These are phyloP conservation scores for Corinectria fuckeliana DNA, from an alignment of 2,329 filamentous ascomycete genomes.

Conservation along the genomic window DNA sequence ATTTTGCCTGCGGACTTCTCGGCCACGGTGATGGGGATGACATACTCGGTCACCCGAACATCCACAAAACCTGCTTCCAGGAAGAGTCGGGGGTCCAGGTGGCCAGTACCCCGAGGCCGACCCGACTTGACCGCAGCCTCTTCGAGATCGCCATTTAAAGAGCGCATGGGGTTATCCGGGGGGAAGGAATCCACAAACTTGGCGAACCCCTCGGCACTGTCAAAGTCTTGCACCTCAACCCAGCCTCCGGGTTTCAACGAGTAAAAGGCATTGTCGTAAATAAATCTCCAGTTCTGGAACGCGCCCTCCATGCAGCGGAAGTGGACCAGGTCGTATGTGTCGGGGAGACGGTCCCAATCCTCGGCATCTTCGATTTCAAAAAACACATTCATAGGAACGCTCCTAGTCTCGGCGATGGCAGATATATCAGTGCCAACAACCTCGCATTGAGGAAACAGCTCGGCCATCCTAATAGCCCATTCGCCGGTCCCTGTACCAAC, in stretches of 20 bases:
- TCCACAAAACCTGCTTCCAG: slow-evolving; percentile 59
- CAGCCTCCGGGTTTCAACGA: slow-evolving; percentile 64
- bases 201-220: slow-evolving; percentile 49
- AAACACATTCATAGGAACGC: slow-evolving; percentile 63
- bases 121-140: slow-evolving; percentile 54
- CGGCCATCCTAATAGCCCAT: slow-evolving; percentile 60
- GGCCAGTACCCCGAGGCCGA: slow-evolving; percentile 51
- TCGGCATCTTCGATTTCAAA: slow-evolving; percentile 67
- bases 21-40: slow-evolving; percentile 55
- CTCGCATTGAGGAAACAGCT: slow-evolving; percentile 59
- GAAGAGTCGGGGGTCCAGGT: slow-evolving; percentile 54
- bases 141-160: slow-evolving; percentile 49
- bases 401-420: slow-evolving; percentile 61
- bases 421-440: slow-evolving; percentile 66
- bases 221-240: slow-evolving; percentile 63
- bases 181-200: slow-evolving; percentile 48
- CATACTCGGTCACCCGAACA: slow-evolving; percentile 54
- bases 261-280: slow-evolving; percentile 59
- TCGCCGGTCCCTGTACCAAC: slow-evolving; percentile 65
- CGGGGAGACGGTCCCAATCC: slow-evolving; percentile 61
- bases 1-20: slow-evolving; percentile 57
- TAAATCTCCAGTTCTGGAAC: slow-evolving; percentile 61
- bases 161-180: slow-evolving; percentile 52
- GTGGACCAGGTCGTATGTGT: slow-evolving; percentile 64
- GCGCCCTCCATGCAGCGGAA: slow-evolving; percentile 62